Evolutionary conservation across 1,284 basidiomycete species (phyloP).

Genomic region (Ceraceosorus guamensis): DNA sequence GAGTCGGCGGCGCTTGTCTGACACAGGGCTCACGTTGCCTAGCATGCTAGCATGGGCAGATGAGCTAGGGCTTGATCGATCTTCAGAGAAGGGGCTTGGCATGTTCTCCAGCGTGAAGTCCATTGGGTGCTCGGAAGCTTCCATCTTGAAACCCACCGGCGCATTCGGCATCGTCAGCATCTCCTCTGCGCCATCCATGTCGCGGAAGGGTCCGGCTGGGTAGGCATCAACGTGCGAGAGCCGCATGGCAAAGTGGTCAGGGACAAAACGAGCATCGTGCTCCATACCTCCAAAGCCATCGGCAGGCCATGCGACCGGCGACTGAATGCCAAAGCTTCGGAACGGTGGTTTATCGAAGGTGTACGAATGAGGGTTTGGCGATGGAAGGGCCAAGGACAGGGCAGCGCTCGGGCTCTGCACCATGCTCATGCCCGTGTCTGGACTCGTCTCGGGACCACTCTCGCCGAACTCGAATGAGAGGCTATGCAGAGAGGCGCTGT

Average conservation of each 20-base stretch:
- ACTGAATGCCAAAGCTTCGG: neutral
- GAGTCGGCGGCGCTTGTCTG: conserved; percentile 5
- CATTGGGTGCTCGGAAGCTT: neutral
- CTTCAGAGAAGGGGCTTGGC: conserved; percentile 3
- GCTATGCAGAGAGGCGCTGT: conserved; percentile 3
- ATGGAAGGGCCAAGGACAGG: neutral
- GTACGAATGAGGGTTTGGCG: neutral
- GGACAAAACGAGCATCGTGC: too few relatives aligned
- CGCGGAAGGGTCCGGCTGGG: too few relatives aligned
- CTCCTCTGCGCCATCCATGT: neutral
- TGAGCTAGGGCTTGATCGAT: neutral
- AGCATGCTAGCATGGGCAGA: neutral
- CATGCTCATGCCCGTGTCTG: neutral
- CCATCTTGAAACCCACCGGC: neutral
- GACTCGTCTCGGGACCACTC: neutral
- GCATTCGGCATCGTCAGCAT: neutral
- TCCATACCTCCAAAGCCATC: neutral
- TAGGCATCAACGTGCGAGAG: neutral
- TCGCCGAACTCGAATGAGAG: conserved; percentile 6
- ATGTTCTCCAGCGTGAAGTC: neutral
- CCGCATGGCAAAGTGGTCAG: too few relatives aligned
- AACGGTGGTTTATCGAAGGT: neutral
- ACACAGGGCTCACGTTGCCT: neutral
- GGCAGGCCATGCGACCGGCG: neutral
- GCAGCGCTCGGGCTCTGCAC: neutral